Conservation (phyloP, 2,329 filamentous ascomycete species). For the Fusarium napiforme region DNA sequence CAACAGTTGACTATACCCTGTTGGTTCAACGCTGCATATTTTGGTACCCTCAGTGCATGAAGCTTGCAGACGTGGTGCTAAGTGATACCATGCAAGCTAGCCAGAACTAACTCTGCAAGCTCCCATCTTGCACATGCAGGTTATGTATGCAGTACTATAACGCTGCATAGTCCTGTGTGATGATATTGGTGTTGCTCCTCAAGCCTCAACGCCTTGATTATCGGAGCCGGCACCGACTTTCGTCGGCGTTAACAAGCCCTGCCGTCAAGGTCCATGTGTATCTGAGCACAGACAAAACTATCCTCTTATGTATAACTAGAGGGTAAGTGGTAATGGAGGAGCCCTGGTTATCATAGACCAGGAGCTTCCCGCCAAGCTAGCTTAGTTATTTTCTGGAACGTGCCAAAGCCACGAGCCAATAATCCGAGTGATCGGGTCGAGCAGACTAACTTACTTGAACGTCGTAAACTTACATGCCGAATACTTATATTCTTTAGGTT, state of each 20-base stretch:
- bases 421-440: not conserved
- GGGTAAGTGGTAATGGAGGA: conserved; percentile 19
- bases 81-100: conserved; percentile 21
- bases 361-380: conserved; percentile 20
- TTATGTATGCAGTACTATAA: conserved; percentile 4
- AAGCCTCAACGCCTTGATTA: conserved; percentile 12
- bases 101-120: conserved; percentile 7
- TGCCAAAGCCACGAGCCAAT: conserved; percentile 17
- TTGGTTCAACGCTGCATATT: conserved; percentile 39
- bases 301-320: conserved; percentile 1
- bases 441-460: not conserved
- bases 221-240: conserved; percentile 15
- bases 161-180: conserved; percentile 23
- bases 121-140: conserved; percentile 26
- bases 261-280: not conserved
- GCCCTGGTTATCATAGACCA: conserved; percentile 19
- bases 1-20: conserved; percentile 20
- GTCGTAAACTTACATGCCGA: not conserved
- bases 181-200: conserved; percentile 35
- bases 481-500: not conserved
- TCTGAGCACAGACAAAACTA: conserved; percentile 18
- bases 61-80: conserved; percentile 8
- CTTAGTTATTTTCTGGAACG: conserved; percentile 11
- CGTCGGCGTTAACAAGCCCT: conserved; percentile 5
- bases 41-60: conserved; percentile 16